Conservation (phyloP, 495 filamentous ascomycete genomes). For the Geoglossum glabrum region DNA sequence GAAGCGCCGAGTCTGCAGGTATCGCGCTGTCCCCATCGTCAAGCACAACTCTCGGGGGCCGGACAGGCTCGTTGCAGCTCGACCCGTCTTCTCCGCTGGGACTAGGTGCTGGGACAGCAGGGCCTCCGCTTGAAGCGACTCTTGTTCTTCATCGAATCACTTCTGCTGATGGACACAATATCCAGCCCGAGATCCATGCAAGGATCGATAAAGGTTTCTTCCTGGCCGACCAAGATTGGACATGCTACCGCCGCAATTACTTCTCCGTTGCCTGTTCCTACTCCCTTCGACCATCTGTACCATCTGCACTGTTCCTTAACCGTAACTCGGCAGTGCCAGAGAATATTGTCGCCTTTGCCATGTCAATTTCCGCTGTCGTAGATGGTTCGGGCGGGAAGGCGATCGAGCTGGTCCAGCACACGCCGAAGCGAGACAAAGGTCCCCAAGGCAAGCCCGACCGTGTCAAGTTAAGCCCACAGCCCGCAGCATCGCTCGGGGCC, state of each 20-base stretch:
- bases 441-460: conserved; percentile 61
- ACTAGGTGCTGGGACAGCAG: not conserved
- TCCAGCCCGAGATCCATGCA: conserved; percentile 61
- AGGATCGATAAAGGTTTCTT: conserved; percentile 92
- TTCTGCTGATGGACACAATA: conserved; percentile 32
- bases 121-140: conserved; percentile 39
- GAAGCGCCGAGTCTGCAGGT: not conserved
- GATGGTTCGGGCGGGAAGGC: conserved; percentile 56
- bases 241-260: conserved; percentile 89
- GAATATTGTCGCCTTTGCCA: conserved; percentile 45
- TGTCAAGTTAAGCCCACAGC: conserved; percentile 45
- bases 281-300: conserved; percentile 35
- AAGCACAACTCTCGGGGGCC: not conserved
- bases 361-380: conserved; percentile 75
- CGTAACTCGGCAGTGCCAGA: conserved; percentile 24
- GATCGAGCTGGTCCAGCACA: conserved; percentile 84
- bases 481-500: conserved; percentile 27
- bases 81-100: not conserved
- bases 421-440: conserved; percentile 85
- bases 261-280: conserved; percentile 78
- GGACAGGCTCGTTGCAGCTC: not conserved
- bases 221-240: conserved; percentile 71
- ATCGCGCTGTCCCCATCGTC: not conserved
- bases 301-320: conserved; percentile 24
- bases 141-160: conserved; percentile 35